Evolutionary conservation across 495 filamentous ascomycete species (phyloP).

Genomic region (Xylaria grammica): DNA sequence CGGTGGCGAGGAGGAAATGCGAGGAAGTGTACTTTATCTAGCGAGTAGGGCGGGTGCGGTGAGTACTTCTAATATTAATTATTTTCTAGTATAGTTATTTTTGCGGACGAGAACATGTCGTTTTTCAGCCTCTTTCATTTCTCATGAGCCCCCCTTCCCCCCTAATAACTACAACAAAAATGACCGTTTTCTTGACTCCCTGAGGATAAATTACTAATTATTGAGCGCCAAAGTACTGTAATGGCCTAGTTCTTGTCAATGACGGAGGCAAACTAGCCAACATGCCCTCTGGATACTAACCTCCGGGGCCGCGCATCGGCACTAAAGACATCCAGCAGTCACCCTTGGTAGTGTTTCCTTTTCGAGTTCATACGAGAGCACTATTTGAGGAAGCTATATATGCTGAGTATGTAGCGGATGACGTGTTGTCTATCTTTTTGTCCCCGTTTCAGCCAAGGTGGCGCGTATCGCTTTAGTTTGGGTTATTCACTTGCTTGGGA

Average conservation of each 20-base stretch:
- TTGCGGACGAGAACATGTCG: not conserved
- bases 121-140: not conserved
- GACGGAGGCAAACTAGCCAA: constrained; percentile 62
- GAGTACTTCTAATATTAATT: not conserved
- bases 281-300: constrained; percentile 53
- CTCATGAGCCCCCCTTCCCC: not conserved
- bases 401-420: too few species aligned
- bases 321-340: too few species aligned
- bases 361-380: too few species aligned
- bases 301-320: too few species aligned
- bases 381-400: too few species aligned
- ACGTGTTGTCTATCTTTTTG: too few species aligned
- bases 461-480: too few species aligned
- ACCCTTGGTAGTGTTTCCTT: too few species aligned
- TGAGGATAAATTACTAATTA: not conserved
- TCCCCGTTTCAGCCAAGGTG: too few species aligned
- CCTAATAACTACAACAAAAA: too few species aligned
- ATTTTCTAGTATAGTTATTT: not conserved
- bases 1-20: constrained; percentile 60
- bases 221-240: constrained; percentile 46
- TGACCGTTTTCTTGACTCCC: not conserved
- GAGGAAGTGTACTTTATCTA: constrained; percentile 49
- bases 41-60: constrained; percentile 47
- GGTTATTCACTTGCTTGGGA: too few species aligned
- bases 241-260: constrained; percentile 58